These are phyloP conservation scores for Agarophyton chilense DNA, from an alignment of 23 red algal genomes.

Conservation along the genomic window DNA sequence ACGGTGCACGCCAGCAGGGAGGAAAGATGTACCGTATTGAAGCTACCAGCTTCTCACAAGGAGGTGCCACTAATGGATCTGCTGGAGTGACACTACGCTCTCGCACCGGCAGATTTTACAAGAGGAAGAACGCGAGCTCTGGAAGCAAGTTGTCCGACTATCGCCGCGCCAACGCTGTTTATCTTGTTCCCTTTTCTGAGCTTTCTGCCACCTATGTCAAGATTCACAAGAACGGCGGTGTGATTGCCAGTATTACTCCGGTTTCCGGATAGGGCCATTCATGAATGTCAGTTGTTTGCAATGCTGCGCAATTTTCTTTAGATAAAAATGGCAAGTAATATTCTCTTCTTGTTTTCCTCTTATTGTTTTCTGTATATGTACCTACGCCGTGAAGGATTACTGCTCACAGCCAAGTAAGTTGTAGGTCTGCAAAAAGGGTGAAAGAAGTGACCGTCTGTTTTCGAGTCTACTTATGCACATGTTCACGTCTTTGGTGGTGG, in stretches of 20 bases:
- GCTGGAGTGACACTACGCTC: slow-evolving; percentile 72
- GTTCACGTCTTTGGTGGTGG: too few relatives aligned
- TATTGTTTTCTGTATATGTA: neutral
- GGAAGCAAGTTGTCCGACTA: slow-evolving; percentile 75
- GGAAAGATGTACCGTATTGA: slow-evolving; percentile 92
- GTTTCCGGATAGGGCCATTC: neutral
- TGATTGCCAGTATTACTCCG: slow-evolving; percentile 86
- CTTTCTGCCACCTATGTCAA: slow-evolving; percentile 69
- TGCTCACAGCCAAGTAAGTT: too few relatives aligned
- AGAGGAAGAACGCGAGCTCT: slow-evolving; percentile 61
- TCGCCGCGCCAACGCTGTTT: slow-evolving; percentile 72
- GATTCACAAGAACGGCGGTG: slow-evolving; percentile 90
- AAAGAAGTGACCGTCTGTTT: neutral
- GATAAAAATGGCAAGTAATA: neutral
- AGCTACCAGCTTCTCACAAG: slow-evolving; percentile 69
- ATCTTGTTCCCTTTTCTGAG: slow-evolving; percentile 78
- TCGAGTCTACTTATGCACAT: too few relatives aligned
- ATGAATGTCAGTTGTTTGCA: neutral
- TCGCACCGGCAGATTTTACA: slow-evolving; percentile 78
- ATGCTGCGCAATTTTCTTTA: neutral
- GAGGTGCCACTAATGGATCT: slow-evolving; percentile 41
- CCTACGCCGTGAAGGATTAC: neutral
- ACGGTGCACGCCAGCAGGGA: slow-evolving; percentile 49
- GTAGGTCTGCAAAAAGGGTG: neutral
- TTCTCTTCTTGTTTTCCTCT: slow-evolving; percentile 13